Evolutionary conservation across 1,284 basidiomycete species (phyloP).

Genomic region (Boletus holoroseus): DNA sequence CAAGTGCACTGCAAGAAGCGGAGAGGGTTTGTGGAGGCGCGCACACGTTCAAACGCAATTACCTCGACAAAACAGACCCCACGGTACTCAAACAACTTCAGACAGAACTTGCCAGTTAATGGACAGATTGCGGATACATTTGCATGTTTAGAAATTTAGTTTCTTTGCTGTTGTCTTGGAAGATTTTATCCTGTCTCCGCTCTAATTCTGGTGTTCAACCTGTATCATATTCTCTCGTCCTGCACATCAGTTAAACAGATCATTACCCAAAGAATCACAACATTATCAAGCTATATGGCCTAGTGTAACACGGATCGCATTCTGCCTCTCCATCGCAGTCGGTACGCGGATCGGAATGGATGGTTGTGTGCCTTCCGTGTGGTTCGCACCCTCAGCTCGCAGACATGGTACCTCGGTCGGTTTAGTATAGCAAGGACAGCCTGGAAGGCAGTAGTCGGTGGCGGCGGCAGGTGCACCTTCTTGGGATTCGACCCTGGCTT

Average conservation of each 20-base stretch:
- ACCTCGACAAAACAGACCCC: slow-evolving; percentile 62
- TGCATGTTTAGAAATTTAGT: not conserved
- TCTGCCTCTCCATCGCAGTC: slow-evolving; percentile 30
- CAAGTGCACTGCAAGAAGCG: slow-evolving; percentile 53
- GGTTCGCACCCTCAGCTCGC: not conserved
- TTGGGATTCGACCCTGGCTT: not conserved
- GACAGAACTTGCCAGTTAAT: slow-evolving; percentile 39
- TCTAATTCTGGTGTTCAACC: not conserved
- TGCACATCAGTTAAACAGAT: slow-evolving; percentile 1
- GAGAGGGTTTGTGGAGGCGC: slow-evolving; percentile 52
- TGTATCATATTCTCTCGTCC: slow-evolving; percentile 2
- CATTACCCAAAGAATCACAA: not conserved
- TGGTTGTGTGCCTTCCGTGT: slow-evolving; percentile 10
- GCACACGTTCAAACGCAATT: slow-evolving; percentile 50
- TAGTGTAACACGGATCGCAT: slow-evolving; percentile 25
- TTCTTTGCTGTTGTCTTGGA: not conserved
- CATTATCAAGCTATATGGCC: slow-evolving; percentile 10
- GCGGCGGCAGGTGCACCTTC: slow-evolving; percentile 15
- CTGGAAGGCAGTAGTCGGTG: slow-evolving; percentile 28
- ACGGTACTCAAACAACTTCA: slow-evolving; percentile 65
- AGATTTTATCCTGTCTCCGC: not conserved
- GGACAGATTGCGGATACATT: not conserved
- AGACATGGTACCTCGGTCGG: slow-evolving; percentile 1
- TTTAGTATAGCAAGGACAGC: slow-evolving; percentile 31
- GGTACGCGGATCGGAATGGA: slow-evolving; percentile 30